These are phyloP conservation scores for Colletotrichum costaricense DNA, from an alignment of 2,329 filamentous ascomycete species.

Conservation along the genomic window DNA sequence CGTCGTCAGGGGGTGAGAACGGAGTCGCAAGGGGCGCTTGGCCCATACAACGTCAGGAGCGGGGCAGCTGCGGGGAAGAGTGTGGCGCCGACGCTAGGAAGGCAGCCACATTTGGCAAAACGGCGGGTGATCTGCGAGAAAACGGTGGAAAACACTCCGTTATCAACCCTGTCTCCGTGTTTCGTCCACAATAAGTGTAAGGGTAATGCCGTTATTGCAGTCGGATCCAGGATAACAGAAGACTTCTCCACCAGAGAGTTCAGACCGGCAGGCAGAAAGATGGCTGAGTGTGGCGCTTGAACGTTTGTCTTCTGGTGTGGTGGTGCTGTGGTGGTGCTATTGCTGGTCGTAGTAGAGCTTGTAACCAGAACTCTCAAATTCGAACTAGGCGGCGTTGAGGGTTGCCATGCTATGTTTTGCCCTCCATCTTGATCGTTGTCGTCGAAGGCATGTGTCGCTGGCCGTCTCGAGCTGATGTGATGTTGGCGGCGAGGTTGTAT, in stretches of 20 bases:
- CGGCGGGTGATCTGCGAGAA: slow-evolving; percentile 21
- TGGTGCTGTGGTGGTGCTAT: background rate
- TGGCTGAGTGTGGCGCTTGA: background rate
- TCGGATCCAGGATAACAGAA: background rate
- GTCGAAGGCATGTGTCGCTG: background rate
- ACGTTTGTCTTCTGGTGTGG: background rate
- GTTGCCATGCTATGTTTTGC: background rate
- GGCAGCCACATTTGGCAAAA: slow-evolving; percentile 25
- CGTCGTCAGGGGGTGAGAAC: background rate
- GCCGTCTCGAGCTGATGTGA: background rate
- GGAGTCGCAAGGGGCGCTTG: background rate
- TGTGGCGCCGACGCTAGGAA: slow-evolving; percentile 25
- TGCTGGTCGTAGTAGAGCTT: background rate
- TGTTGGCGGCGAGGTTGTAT: background rate
- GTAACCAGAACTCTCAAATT: background rate
- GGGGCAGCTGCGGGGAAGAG: slow-evolving; percentile 16
- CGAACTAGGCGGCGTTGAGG: background rate
- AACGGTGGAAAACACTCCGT: slow-evolving; percentile 25
- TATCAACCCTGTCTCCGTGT: slow-evolving; percentile 8
- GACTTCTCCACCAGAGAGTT: background rate
- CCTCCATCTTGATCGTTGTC: background rate
- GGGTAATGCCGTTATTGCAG: slow-evolving; percentile 13
- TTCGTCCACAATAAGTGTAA: background rate
- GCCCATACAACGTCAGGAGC: slow-evolving; percentile 25
- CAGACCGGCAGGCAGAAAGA: slow-evolving; percentile 9